Conservation (phyloP, 352 stramenopile genomes). For the Phytophthora citricola region DNA sequence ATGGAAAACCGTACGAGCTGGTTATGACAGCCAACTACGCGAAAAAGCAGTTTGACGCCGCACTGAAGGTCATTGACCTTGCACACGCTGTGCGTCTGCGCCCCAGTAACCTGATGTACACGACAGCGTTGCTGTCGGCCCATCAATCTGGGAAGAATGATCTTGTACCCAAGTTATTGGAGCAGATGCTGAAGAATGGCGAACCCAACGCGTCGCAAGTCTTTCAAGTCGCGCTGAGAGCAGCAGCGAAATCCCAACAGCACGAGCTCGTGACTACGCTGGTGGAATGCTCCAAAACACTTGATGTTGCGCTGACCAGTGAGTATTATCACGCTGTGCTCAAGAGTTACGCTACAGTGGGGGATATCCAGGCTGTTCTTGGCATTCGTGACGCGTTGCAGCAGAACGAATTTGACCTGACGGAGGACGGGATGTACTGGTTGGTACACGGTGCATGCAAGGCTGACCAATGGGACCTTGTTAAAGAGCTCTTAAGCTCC, state of each 20-base stretch:
- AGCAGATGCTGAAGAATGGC: conserved; percentile 16
- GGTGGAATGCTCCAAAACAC: conserved; percentile 67
- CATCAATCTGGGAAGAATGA: conserved; percentile 10
- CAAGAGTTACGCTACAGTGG: conserved; percentile 67
- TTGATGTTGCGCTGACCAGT: conserved; percentile 59
- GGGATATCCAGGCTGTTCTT: conserved; percentile 60
- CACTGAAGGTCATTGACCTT: conserved; percentile 72
- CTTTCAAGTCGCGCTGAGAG: conserved; percentile 48
- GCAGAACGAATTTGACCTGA: conserved; percentile 56
- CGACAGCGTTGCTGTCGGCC: conserved; percentile 32
- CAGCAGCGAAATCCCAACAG: conserved; percentile 64
- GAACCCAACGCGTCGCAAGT: conserved; percentile 11
- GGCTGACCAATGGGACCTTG: conserved; percentile 56
- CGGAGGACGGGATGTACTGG: conserved; percentile 70
- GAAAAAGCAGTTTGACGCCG: conserved; percentile 52
- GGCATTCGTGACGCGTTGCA: conserved; percentile 58
- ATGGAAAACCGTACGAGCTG: conserved; percentile 61
- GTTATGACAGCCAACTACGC: conserved; percentile 70
- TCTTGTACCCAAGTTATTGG: conserved; percentile 5
- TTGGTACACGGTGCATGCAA: conserved; percentile 68
- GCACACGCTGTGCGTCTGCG: conserved; percentile 62
- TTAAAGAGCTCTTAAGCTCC: conserved; percentile 44
- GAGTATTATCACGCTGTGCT: conserved; percentile 82
- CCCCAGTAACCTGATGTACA: conserved; percentile 72
- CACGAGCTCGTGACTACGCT: conserved; percentile 79